Base-by-base conservation (phyloP, 805 yeast genomes). In the Barnettozyma populi region DNA sequence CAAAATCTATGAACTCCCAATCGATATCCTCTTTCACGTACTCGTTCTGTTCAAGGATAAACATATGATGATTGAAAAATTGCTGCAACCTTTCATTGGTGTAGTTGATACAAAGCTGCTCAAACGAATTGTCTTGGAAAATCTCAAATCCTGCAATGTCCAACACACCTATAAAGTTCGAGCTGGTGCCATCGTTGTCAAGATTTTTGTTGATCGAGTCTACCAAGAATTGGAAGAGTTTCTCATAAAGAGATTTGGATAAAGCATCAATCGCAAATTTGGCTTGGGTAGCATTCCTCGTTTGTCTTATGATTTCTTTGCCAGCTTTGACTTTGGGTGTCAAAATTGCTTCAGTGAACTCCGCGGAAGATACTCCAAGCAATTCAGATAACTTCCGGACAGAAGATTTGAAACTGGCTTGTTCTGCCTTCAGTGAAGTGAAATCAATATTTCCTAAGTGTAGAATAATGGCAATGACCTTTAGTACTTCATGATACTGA, bases 141-240 rank as follows among this genome's bases (percentile, higher is more conserved):
- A 94, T 97, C 69, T 94, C 99, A 65, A 94, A 94, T 10, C 99
- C 99, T 51, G 95, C 95, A 58, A 94, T 94, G 81, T 94, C 99
- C 57, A 94, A 74, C 19, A 94, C 95, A 52, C 99, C 99, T 60
- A 94, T 94, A 56, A 84, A 92, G 46, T 79, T 74, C 20, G 69
- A 66, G 4, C 72, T 65, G 46, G 63, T 59, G 4, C 70, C 65
- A 7, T 71, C 67, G 40, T 68, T 75, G 52, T 74, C 76, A 10
- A 94, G 74, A 44, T 79, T 84, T 4, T 72, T 72, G 62, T 94
- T 95, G 57, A 94, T 86, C 46, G 79, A 76, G 46, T 74, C 75
- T 11, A 94, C 95, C 35, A 94, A 75, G 58, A 72, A 80, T 43
- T 84, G 85, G 69, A 94, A 94, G 8, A 90, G 64, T 39, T 84